These are phyloP conservation scores for Saturnispora quitensis DNA, from an alignment of 805 yeast genomes.

Conservation along the genomic window DNA sequence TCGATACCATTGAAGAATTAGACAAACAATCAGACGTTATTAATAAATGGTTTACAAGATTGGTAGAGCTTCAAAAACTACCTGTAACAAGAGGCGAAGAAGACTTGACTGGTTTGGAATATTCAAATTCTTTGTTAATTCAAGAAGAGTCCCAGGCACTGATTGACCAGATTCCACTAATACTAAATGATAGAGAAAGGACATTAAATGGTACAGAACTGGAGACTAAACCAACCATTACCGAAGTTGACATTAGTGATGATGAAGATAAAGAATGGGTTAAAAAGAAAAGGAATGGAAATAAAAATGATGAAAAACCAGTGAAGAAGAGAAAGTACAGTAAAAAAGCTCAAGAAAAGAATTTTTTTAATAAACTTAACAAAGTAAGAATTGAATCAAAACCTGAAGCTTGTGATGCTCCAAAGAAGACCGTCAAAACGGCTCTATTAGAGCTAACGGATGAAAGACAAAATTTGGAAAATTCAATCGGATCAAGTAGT, in stretches of 20 bases:
- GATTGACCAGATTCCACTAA: conserved; percentile 43
- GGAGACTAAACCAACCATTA: background rate
- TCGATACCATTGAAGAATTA: conserved; percentile 27
- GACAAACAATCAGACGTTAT: conserved; percentile 44
- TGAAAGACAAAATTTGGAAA: conserved; percentile 6
- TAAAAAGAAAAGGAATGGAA: background rate
- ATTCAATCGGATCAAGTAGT: background rate
- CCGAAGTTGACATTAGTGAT: background rate
- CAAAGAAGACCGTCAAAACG: conserved; percentile 22
- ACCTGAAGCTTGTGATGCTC: conserved; percentile 27
- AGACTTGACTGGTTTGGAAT: conserved; percentile 59
- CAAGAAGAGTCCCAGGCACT: conserved; percentile 64
- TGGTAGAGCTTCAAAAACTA: conserved; percentile 35
- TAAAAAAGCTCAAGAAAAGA: background rate
- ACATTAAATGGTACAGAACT: conserved; percentile 26
- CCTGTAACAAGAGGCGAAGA: conserved; percentile 30
- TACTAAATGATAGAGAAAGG: conserved; percentile 36
- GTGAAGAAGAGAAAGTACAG: conserved; percentile 3
- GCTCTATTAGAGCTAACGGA: conserved; percentile 19
- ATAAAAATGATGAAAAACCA: background rate
- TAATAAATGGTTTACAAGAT: conserved; percentile 41
- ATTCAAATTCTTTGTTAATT: conserved; percentile 58
- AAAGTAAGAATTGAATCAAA: conserved; percentile 23
- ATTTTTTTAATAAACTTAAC: conserved; percentile 5
- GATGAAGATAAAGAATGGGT: conserved; percentile 6